Base-by-base conservation (phyloP, 2,329 filamentous ascomycete genomes). In the Pseudocercospora ulei region DNA sequence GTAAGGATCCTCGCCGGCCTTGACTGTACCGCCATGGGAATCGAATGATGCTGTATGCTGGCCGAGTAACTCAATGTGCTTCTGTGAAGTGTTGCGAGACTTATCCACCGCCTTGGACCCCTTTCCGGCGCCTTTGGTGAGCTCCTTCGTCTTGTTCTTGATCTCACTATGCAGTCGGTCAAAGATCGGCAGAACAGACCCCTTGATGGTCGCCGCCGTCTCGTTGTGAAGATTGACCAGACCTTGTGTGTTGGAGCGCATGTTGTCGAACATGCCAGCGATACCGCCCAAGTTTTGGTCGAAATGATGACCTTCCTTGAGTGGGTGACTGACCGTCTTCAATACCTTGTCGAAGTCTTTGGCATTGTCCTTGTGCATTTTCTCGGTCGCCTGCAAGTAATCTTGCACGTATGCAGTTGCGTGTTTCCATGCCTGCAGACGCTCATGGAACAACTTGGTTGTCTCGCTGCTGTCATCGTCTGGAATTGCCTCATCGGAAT, bases 281-380 rank as follows among this genome's bases (percentile, higher is more conserved):
- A 98, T 66, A 44, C 90, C 90, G 12, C 85, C 86, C n/a, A 88
- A 69, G 42, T 74, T 78, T 62, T 92, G 81, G 57, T 93, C 85
- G 58, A 96, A 98, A 65, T 98, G 90, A 53, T 93, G 78, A 2
- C 82, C 85, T 62, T 96, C 85, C 60, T 75, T 83, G 49, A 98
- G 67, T 11, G 90, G 88, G 52, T 82, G 77, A 41, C 78, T 82
- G 50, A 98, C 83, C 12, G 82, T 83, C 83, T 96, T 98, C 56
- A 96, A 66, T 6, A 90, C 79, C 65, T 83, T 88, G 67, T 96
- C 87, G 57, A 94, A 94, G 62, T 96, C 88, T 68, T 94, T 96
- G 38, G 84, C 78, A 53, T 94, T 81, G 7, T 75, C 72, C 58
- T 78, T 80, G 58, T 95, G 80, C 42, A 84, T 71, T 70, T 88